A percentile compares a stretch with the other conserved stretches of the same genome.
These are phyloP conservation scores for Phytophthora pisi DNA, from an alignment of 352 stramenopile genomes.

Conservation along the genomic window DNA sequence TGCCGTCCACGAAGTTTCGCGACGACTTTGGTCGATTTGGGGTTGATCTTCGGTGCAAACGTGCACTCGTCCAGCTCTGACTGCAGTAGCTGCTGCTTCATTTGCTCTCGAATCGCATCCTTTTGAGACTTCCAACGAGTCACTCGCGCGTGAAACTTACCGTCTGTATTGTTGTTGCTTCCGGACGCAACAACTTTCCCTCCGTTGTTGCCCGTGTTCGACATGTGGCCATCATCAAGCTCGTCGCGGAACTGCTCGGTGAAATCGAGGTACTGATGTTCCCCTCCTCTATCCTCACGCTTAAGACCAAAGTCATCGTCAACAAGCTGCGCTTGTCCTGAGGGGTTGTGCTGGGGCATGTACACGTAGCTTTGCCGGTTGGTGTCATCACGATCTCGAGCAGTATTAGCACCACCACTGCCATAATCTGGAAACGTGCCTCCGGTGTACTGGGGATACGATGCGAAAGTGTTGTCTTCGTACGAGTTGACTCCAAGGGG, in stretches of 20 bases:
- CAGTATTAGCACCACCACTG: not conserved
- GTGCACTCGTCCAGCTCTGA: slow-evolving; percentile 80
- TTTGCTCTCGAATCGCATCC: slow-evolving; percentile 72
- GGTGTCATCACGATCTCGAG: not conserved
- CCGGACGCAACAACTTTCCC: slow-evolving; percentile 22
- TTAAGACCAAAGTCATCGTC: slow-evolving; percentile 14
- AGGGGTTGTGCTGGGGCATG: slow-evolving; percentile 21
- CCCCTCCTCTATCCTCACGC: slow-evolving; percentile 7
- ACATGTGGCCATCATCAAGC: slow-evolving; percentile 24
- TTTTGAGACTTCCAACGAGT: slow-evolving; percentile 84
- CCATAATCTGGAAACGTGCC: not conserved
- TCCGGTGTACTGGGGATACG: slow-evolving; percentile 4
- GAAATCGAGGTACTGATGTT: slow-evolving; percentile 58
- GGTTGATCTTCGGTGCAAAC: slow-evolving; percentile 75
- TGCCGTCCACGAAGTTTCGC: slow-evolving; percentile 63
- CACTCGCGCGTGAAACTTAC: slow-evolving; percentile 72
- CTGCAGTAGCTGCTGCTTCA: slow-evolving; percentile 82
- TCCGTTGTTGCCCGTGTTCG: slow-evolving; percentile 24
- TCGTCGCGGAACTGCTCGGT: slow-evolving; percentile 53
- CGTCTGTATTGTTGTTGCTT: slow-evolving; percentile 40
- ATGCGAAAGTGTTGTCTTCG: not conserved
- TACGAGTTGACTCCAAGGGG: slow-evolving; percentile 9
- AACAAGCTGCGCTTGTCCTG: slow-evolving; percentile 12
- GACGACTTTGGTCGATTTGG: slow-evolving; percentile 74
- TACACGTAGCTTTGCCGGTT: slow-evolving; percentile 37